Evolutionary conservation across 306 rosid species (phyloP).

Genomic region (Lagenaria siceraria): DNA sequence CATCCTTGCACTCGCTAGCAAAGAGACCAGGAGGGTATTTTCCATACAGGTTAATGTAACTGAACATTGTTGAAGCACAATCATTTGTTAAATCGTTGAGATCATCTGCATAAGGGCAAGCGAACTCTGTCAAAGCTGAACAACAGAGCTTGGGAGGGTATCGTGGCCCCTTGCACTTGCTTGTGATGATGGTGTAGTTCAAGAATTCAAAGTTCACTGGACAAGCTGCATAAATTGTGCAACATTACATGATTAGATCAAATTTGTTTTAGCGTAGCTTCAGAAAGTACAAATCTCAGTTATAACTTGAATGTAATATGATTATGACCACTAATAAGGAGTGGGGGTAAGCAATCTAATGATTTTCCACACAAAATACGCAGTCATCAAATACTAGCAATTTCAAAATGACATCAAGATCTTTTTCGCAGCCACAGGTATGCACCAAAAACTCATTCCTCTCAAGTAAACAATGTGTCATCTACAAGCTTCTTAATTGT

Average conservation of each 20-base stretch:
- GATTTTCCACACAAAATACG: not conserved
- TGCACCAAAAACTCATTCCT: not conserved
- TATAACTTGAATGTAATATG: no score
- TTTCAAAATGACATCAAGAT: not conserved
- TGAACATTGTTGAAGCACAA: conserved; percentile 89
- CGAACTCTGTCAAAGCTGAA: conserved; percentile 49
- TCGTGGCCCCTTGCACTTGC: conserved; percentile 80
- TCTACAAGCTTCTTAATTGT: not conserved
- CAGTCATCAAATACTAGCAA: not conserved
- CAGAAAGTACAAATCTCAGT: not conserved
- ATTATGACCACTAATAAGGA: not conserved
- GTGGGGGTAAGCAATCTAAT: not conserved
- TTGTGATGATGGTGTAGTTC: conserved; percentile 74
- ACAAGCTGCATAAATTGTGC: conserved; percentile 56
- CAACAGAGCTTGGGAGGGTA: conserved; percentile 54
- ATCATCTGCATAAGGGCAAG: conserved; percentile 64
- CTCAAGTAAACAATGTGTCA: not conserved
- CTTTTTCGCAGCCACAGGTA: not conserved
- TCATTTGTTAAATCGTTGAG: conserved; percentile 62
- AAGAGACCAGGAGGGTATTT: conserved; percentile 93
- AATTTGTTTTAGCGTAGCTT: not conserved
- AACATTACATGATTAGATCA: not conserved
- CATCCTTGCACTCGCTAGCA: conserved; percentile 56
- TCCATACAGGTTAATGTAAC: conserved; percentile 86
- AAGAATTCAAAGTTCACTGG: conserved; percentile 75